Conservation (phyloP, 306 rosid genomes). For the Trifolium subterraneum region DNA sequence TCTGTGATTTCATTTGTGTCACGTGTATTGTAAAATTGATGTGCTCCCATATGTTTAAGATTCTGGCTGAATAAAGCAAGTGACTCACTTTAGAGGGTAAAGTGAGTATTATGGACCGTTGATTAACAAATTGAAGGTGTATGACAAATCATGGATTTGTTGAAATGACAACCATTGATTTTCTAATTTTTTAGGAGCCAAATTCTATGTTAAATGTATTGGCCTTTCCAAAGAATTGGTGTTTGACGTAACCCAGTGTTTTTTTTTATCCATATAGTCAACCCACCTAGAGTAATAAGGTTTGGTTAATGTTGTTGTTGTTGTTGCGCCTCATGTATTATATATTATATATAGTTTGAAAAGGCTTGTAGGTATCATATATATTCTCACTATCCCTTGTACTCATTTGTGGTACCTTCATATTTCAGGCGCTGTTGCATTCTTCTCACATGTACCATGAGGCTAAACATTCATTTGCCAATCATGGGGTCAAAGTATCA, state of each 20-base stretch:
- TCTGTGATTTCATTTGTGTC: background rate
- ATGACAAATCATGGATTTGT: background rate
- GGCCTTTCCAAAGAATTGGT: background rate
- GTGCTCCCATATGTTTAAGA: background rate
- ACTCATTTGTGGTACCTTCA: slow-evolving; percentile 29
- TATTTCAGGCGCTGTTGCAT: slow-evolving; percentile 86
- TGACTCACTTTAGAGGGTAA: background rate
- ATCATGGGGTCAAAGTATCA: slow-evolving; percentile 86
- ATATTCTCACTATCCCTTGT: background rate
- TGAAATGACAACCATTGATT: background rate
- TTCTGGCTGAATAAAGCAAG: no score
- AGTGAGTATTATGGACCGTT: background rate
- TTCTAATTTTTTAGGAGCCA: background rate
- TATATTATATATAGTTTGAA: slow-evolving; percentile 1
- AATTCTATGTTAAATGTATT: background rate
- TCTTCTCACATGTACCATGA: slow-evolving; percentile 98
- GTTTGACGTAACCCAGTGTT: background rate
- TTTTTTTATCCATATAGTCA: background rate
- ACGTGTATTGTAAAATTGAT: background rate
- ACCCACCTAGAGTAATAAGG: background rate
- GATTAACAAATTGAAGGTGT: background rate
- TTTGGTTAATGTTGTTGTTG: background rate
- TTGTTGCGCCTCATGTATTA: background rate
- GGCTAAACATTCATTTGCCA: slow-evolving; percentile 84
- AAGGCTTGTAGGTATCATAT: background rate